A percentile compares a stretch with the other conserved stretches of the same genome.
Conservation (phyloP, 352 stramenopile species). For the Globisporangium carolinianum region DNA sequence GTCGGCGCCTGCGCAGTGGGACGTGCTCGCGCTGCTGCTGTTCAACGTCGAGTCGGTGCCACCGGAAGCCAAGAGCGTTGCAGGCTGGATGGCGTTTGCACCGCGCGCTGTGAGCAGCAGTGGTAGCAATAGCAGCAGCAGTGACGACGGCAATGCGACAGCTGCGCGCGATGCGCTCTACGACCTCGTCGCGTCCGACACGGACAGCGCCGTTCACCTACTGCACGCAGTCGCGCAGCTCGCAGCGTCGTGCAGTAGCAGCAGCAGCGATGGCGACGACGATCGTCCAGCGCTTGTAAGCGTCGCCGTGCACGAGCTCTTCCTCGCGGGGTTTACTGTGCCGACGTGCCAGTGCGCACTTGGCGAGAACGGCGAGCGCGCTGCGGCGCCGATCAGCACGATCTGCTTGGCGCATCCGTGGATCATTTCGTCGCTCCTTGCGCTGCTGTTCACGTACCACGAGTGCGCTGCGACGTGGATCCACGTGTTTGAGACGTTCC, state of each 20-base stretch:
- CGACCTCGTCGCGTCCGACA: constrained; percentile 49
- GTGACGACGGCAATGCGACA: constrained; percentile 13
- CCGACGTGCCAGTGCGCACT: constrained; percentile 33
- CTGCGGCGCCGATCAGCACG: constrained; percentile 43
- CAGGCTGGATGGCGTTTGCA: constrained; percentile 64
- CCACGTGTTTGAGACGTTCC: constrained; percentile 80
- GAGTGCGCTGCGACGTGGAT: constrained; percentile 75
- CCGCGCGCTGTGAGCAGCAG: constrained; percentile 22
- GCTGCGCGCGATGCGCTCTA: constrained; percentile 43
- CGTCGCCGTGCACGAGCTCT: constrained; percentile 60
- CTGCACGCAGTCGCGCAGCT: constrained; percentile 59
- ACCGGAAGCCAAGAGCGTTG: constrained; percentile 41
- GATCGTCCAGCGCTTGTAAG: constrained; percentile 37
- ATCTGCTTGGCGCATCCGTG: constrained; percentile 57
- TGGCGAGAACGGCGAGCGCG: constrained; percentile 41
- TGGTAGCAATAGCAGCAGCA: constrained; percentile 16
- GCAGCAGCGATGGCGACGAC: constrained; percentile 17
- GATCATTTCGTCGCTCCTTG: constrained; percentile 56
- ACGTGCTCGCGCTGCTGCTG: constrained; percentile 65
- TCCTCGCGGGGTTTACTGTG: constrained; percentile 55
- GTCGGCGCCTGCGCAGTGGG: constrained; percentile 74
- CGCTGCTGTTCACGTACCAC: constrained; percentile 70
- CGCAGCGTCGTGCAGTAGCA: constrained; percentile 22
- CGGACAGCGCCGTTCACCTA: constrained; percentile 60
- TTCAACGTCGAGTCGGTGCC: constrained; percentile 71